Percentiles rank a stretch among this genome's conserved stretches.
These are phyloP conservation scores for Mycena albidolilacea DNA, from an alignment of 768 basidiomycete species.

Conservation along the genomic window DNA sequence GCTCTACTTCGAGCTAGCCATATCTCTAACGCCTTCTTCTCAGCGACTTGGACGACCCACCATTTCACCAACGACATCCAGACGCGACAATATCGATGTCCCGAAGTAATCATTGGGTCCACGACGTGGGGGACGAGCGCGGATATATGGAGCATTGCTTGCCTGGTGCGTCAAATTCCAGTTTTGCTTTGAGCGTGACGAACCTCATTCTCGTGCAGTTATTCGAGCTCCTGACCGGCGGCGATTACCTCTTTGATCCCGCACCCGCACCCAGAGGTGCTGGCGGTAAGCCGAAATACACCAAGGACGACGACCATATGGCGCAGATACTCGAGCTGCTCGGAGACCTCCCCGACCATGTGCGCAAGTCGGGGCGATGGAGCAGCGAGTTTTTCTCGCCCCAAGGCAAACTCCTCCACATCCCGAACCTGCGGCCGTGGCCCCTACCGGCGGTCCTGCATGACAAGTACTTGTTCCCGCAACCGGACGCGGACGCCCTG, in stretches of 20 bases:
- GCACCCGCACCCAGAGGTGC: conserved; percentile 69
- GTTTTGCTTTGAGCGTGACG: not conserved
- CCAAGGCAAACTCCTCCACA: conserved; percentile 88
- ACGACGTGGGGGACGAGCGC: conserved; percentile 93
- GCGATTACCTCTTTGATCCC: conserved; percentile 98
- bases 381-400: conserved; percentile 86
- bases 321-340: conserved; percentile 98
- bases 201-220: conserved; percentile 61
- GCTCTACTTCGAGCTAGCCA: not conserved
- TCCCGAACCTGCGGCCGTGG: conserved; percentile 95
- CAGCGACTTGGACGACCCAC: conserved; percentile 91
- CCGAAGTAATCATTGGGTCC: conserved; percentile 96
- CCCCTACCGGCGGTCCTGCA: conserved; percentile 86
- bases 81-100: conserved; percentile 97
- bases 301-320: conserved; percentile 97
- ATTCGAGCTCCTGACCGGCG: conserved; percentile 96
- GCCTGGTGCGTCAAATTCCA: conserved; percentile 75
- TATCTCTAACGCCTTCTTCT: conserved; percentile 6
- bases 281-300: conserved; percentile 79
- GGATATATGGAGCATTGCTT: conserved; percentile 97
- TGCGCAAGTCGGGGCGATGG: conserved; percentile 94
- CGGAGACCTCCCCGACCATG: conserved; percentile 86
- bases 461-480: conserved; percentile 96
- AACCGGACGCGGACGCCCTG: conserved; percentile 84
- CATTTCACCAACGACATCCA: conserved; percentile 99